These are phyloP conservation scores for Pharus latifolius DNA, from an alignment of 176 grass and related monocot species.

Conservation along the genomic window DNA sequence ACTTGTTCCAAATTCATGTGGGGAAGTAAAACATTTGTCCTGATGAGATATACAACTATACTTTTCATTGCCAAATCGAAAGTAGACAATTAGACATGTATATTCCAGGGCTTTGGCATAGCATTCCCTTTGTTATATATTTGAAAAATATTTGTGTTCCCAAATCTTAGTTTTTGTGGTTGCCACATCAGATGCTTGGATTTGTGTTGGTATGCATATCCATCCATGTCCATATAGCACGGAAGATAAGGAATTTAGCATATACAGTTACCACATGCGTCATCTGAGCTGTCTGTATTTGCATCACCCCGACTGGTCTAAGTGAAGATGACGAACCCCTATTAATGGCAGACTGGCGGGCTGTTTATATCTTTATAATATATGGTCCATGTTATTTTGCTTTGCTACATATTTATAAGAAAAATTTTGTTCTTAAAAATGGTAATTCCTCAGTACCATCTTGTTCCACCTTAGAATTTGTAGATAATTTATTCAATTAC, in stretches of 20 bases:
- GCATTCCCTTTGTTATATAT: background rate
- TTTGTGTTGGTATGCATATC: background rate
- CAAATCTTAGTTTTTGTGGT: background rate
- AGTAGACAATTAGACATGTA: background rate
- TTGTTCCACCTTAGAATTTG: background rate
- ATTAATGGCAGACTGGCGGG: background rate
- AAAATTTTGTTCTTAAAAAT: background rate
- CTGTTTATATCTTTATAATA: background rate
- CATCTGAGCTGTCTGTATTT: too few relatives aligned
- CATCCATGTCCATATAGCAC: background rate
- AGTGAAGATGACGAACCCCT: background rate
- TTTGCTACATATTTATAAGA: background rate
- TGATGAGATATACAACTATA: background rate
- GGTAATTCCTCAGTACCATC: background rate
- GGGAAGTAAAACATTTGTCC: background rate
- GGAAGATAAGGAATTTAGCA: too few relatives aligned
- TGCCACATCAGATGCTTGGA: background rate
- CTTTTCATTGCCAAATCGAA: background rate
- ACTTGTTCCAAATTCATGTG: background rate
- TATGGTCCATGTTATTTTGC: background rate
- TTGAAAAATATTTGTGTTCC: background rate
- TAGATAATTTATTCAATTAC: constrained; percentile 15
- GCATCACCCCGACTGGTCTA: background rate
- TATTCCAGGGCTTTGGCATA: background rate
- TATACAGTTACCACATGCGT: too few relatives aligned